Percentiles rank a stretch among this genome's conserved stretches.
Conservation (phyloP, 129 eudicot genomes). For the Saussurea involucrata region DNA sequence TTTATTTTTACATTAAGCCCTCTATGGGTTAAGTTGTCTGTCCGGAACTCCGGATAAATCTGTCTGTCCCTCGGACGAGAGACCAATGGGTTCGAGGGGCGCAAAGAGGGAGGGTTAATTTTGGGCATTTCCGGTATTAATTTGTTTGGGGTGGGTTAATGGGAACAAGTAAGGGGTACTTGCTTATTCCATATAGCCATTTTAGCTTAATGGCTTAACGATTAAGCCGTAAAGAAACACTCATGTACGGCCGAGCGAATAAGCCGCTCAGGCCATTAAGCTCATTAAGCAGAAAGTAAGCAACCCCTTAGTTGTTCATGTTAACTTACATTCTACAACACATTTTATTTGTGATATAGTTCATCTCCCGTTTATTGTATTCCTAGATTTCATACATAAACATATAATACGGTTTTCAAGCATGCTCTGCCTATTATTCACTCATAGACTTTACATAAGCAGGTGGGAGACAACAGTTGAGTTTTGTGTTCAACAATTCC, state of each 20-base stretch:
- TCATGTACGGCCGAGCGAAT: too few species aligned
- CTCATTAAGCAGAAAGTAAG: not conserved
- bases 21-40: not conserved
- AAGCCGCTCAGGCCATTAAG: not conserved
- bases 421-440: not conserved
- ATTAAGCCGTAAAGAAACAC: too few species aligned
- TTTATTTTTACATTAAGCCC: not conserved
- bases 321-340: not conserved
- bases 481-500: conserved; percentile 42
- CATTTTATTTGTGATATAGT: not conserved
- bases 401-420: not conserved
- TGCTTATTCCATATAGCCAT: too few species aligned
- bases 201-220: too few species aligned
- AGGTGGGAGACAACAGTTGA: conserved; percentile 68
- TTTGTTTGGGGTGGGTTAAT: not conserved
- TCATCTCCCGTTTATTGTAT: not conserved
- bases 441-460: conserved; percentile 8
- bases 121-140: too few species aligned
- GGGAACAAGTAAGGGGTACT: too few species aligned
- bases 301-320: not conserved
- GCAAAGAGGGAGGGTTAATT: too few species aligned
- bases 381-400: not conserved
- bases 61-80: too few species aligned
- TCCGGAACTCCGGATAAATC: not conserved
- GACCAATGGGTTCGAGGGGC: too few species aligned